phyloP scores from a whole-genome alignment of 1,284 basidiomycete species.

The Chiua sp. region DNA sequence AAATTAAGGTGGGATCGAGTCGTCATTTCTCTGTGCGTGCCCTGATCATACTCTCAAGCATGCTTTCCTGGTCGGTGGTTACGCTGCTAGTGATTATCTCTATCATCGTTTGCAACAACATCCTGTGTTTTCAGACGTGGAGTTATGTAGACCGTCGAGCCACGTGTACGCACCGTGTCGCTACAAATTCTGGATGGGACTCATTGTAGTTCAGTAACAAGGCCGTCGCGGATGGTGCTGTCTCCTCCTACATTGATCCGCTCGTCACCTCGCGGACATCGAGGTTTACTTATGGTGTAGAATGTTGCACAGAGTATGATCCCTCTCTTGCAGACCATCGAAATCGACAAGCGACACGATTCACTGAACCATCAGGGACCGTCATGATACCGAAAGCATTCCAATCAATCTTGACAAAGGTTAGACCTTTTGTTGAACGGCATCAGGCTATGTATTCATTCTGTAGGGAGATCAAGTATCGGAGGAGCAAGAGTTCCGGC shows the following conservation, averaged over 20 bases:
- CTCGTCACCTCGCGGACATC: not conserved
- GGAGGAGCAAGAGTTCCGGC: slow-evolving; percentile 6
- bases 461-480: slow-evolving; percentile 4
- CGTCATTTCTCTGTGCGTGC: too few relatives aligned
- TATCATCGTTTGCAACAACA: slow-evolving; percentile 1
- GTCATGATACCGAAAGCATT: not conserved
- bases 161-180: slow-evolving; percentile 38
- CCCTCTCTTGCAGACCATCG: not conserved
- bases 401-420: not conserved
- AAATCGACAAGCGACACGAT: not conserved
- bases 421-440: not conserved
- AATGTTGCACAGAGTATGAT: not conserved
- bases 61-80: slow-evolving; percentile 49
- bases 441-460: not conserved
- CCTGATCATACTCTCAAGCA: not conserved
- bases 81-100: slow-evolving; percentile 47
- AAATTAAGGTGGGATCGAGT: slow-evolving; percentile 37
- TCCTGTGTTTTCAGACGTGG: not conserved
- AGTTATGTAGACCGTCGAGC: slow-evolving; percentile 13
- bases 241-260: slow-evolving; percentile 23
- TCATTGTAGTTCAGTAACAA: slow-evolving; percentile 47
- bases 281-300: not conserved
- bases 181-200: not conserved
- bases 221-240: slow-evolving; percentile 58
- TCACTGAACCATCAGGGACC: not conserved